Evolutionary conservation across 2,329 filamentous ascomycete species (phyloP).

Genomic region (Talaromyces sp.): DNA sequence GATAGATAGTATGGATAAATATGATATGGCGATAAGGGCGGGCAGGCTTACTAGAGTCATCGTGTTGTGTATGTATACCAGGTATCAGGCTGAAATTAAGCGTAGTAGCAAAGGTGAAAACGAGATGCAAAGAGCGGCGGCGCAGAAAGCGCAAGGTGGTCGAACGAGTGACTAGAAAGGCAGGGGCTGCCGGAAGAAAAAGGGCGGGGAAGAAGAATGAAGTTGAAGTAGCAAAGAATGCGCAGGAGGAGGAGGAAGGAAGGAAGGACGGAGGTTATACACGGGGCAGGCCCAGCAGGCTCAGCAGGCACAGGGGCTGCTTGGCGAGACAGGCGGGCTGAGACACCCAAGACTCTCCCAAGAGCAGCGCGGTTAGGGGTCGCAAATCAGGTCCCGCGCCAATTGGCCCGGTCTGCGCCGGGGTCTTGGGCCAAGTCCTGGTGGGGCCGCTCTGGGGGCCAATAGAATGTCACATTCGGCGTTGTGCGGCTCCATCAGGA

Average conservation of each 20-base stretch:
- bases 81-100: neutral
- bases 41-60: conserved; percentile 8
- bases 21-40: neutral
- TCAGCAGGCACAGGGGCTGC: neutral
- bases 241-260: neutral
- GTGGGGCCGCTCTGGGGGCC: neutral
- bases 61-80: neutral
- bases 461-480: neutral
- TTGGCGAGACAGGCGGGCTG: neutral
- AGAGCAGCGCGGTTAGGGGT: neutral
- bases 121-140: conserved; percentile 4
- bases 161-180: conserved; percentile 8
- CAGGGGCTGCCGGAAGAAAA: neutral
- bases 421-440: neutral
- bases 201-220: neutral
- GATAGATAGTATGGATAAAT: no score
- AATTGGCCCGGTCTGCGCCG: neutral
- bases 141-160: conserved; percentile 5
- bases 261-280: neutral
- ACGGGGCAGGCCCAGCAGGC: neutral
- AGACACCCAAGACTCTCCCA: neutral
- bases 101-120: neutral
- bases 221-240: neutral
- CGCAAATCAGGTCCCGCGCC: neutral
- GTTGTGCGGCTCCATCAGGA: neutral